Conservation (phyloP, 2,329 filamentous ascomycete species). For the Alternaria sp. region DNA sequence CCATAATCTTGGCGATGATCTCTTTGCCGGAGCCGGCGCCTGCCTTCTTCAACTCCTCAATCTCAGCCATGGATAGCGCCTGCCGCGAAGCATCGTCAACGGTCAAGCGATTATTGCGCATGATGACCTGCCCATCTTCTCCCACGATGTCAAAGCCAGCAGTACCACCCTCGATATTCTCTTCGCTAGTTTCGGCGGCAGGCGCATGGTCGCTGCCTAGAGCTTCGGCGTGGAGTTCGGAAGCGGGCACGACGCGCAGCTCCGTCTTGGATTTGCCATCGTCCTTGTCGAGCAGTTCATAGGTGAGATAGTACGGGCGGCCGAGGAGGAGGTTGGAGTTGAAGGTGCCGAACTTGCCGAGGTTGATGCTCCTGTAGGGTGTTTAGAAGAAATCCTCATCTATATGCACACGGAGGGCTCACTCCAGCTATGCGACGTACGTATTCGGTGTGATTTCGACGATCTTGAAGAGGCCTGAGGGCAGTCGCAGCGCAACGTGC, state of each 20-base stretch:
- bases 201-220: conserved; percentile 61
- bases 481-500: conserved; percentile 62
- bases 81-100: conserved; percentile 72
- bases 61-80: conserved; percentile 73
- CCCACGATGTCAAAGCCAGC: conserved; percentile 55
- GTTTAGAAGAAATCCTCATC: conserved; percentile 2
- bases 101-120: conserved; percentile 69
- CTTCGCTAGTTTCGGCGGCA: conserved; percentile 48
- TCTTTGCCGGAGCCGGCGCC: conserved; percentile 82
- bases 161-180: conserved; percentile 41
- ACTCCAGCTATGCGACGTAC: conserved; percentile 59
- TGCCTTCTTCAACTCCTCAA: conserved; percentile 73
- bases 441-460: conserved; percentile 67
- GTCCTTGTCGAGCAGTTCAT: conserved; percentile 79
- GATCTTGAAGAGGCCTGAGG: conserved; percentile 64
- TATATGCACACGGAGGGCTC: conserved; percentile 27
- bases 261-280: conserved; percentile 67
- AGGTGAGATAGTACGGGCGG: conserved; percentile 91
- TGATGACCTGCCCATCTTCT: conserved; percentile 56
- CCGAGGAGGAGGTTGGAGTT: conserved; percentile 87
- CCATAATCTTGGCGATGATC: conserved; percentile 88
- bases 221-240: conserved; percentile 81
- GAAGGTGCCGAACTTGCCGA: conserved; percentile 93
- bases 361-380: conserved; percentile 73
- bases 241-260: conserved; percentile 78